These are phyloP conservation scores for Byssothecium circinans DNA, from an alignment of 2,329 filamentous ascomycete genomes.

Conservation along the genomic window DNA sequence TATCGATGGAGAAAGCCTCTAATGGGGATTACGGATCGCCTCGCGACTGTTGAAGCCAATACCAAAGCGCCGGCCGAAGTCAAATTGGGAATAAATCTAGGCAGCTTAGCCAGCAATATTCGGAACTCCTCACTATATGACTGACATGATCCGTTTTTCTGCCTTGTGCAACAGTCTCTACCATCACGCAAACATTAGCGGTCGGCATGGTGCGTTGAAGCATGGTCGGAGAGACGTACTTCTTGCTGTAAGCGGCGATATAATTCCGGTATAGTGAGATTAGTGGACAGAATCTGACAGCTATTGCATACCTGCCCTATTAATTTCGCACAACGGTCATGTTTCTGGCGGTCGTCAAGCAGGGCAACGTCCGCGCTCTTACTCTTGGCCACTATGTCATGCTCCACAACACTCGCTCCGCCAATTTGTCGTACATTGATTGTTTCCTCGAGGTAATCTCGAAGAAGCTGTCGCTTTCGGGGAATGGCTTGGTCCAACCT, in stretches of 20 bases:
- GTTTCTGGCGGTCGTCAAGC: too few species aligned
- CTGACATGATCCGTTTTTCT: conserved; percentile 17
- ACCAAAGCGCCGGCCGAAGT: conserved; percentile 12
- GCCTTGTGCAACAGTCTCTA: conserved; percentile 7
- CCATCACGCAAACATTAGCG: not conserved
- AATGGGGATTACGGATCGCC: conserved; percentile 8
- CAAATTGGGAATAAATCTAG: conserved; percentile 20
- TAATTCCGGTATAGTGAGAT: conserved; percentile 10
- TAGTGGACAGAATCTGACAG: conserved; percentile 9
- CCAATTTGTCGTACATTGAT: not conserved
- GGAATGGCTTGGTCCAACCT: conserved; percentile 9
- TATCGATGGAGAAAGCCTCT: conserved; percentile 19
- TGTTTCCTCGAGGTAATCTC: conserved; percentile 9
- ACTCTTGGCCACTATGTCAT: conserved; percentile 3
- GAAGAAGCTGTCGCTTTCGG: conserved; percentile 7
- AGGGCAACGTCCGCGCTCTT: conserved; percentile 8
- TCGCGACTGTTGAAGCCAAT: conserved; percentile 12
- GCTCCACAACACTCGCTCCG: not conserved
- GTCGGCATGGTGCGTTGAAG: not conserved
- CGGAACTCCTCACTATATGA: not conserved
- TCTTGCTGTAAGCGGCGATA: conserved; percentile 8
- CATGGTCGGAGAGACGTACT: conserved; percentile 2
- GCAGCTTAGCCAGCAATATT: not conserved
- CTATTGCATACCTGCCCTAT: too few species aligned
- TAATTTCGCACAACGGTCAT: too few species aligned